phyloP scores from a whole-genome alignment of 2,329 filamentous ascomycete genomes.

The Colletotrichum godetiae region DNA sequence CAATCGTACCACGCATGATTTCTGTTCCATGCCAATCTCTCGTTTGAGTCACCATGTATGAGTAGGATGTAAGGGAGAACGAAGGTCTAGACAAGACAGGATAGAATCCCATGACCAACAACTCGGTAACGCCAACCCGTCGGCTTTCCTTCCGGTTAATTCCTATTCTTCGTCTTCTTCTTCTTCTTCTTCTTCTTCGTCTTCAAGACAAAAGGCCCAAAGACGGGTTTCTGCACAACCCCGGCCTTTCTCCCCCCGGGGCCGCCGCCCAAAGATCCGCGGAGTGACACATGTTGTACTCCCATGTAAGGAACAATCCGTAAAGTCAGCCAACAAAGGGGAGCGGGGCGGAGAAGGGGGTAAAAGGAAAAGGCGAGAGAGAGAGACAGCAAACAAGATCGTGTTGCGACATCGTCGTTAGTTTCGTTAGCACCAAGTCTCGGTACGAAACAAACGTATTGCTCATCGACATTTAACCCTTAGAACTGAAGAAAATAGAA shows the following conservation, averaged over 20 bases:
- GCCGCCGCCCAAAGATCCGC: slow-evolving; percentile 5
- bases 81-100: not conserved
- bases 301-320: not conserved
- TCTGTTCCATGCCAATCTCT: not conserved
- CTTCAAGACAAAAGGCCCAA: not conserved
- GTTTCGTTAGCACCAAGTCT: not conserved
- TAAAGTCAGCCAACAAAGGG: not conserved
- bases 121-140: slow-evolving; percentile 4
- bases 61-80: not conserved
- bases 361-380: not conserved
- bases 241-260: too few relatives aligned
- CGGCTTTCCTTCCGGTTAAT: not conserved
- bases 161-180: not conserved
- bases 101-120: not conserved
- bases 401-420: not conserved
- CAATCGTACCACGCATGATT: not conserved
- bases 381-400: slow-evolving; percentile 1
- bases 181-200: not conserved
- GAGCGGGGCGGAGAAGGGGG: too few relatives aligned
- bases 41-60: not conserved
- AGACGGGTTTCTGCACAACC: slow-evolving; percentile 6
- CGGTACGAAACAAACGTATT: slow-evolving; percentile 8
- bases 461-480: not conserved
- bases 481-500: too few relatives aligned
- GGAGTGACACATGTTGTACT: slow-evolving; percentile 5